Conservation (phyloP, 345 rosid species). For the Odontarrhena argentea region DNA sequence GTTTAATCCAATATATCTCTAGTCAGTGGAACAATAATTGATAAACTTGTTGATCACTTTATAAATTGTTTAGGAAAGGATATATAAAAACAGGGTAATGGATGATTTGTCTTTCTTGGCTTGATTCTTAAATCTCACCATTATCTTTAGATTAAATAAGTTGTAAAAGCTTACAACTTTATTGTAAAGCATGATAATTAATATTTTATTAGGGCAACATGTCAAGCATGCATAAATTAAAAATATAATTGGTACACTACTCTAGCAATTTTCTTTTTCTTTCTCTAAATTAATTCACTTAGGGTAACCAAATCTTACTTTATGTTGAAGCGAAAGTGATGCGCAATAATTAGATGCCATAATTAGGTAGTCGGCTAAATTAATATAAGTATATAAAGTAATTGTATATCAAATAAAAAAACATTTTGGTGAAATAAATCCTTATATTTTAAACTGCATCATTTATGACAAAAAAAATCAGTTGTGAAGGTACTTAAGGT, state of each 20-base stretch:
- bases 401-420: constrained; percentile 4
- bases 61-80: neutral
- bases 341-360: constrained; percentile 7
- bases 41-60: constrained; percentile 9
- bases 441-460: neutral
- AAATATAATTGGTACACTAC: neutral
- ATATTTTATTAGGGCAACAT: neutral
- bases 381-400: neutral
- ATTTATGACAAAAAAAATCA: constrained; percentile 1
- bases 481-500: constrained; percentile 21
- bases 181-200: constrained; percentile 14
- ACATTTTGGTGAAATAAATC: neutral
- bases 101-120: neutral
- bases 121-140: neutral
- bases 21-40: constrained; percentile 9
- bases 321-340: neutral
- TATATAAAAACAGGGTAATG: neutral
- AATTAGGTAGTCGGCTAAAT: constrained; percentile 1
- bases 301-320: constrained; percentile 4
- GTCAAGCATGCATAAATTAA: neutral
- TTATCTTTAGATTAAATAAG: neutral
- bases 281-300: neutral
- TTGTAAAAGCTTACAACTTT: neutral
- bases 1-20: too few relatives aligned
- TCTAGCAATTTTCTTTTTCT: neutral